phyloP scores from a whole-genome alignment of 192 early-diverging fungal species.

The Rhizoclosmatium globosum region DNA sequence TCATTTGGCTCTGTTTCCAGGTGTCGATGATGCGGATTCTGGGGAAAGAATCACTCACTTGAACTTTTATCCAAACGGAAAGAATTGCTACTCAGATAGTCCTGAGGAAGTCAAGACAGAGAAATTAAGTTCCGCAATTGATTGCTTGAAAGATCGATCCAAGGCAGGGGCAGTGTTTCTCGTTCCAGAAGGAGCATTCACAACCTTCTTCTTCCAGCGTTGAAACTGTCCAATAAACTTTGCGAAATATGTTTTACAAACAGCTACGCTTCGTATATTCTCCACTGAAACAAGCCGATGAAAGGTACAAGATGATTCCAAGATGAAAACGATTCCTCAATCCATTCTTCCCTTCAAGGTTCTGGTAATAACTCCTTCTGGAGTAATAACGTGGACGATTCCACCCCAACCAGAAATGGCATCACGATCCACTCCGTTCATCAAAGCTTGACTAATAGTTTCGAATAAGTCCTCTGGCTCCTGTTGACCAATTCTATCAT shows the following conservation, averaged over 20 bases:
- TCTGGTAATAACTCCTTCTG: slow-evolving; percentile 84
- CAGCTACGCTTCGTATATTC: too few relatives aligned
- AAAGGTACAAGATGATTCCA: too few relatives aligned
- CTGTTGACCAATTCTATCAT: slow-evolving; percentile 35
- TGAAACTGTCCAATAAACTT: too few relatives aligned
- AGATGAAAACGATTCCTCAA: slow-evolving; percentile 33
- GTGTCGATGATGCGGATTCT: neutral
- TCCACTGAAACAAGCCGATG: too few relatives aligned
- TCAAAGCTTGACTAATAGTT: slow-evolving; percentile 91
- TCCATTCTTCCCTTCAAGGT: slow-evolving; percentile 78
- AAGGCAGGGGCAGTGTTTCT: neutral
- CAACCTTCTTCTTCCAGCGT: neutral
- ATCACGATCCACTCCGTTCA: slow-evolving; percentile 96
- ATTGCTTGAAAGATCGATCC: neutral
- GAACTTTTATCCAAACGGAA: neutral
- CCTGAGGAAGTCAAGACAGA: neutral
- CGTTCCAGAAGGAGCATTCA: neutral
- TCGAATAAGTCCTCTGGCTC: slow-evolving; percentile 97
- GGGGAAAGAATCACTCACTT: slow-evolving; percentile 3
- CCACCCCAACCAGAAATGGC: slow-evolving; percentile 96
- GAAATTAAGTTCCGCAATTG: neutral
- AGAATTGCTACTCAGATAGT: neutral
- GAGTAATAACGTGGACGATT: slow-evolving; percentile 92
- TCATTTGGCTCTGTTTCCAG: neutral
- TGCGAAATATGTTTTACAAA: too few relatives aligned